phyloP scores from a whole-genome alignment of 2,329 filamentous ascomycete genomes.

The Hypoxylon sp. region DNA sequence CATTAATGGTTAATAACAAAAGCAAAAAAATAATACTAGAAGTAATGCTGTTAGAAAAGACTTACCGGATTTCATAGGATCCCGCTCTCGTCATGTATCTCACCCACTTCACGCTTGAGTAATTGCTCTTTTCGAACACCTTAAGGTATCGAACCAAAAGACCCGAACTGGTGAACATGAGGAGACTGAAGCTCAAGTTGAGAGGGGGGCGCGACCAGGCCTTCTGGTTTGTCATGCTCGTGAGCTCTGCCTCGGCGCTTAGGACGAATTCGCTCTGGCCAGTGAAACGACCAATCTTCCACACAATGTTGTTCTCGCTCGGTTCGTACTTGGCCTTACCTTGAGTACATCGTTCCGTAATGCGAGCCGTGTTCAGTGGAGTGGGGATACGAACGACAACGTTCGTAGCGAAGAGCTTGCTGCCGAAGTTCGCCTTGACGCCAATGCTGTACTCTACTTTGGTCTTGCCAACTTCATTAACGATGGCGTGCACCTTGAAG shows the following conservation, averaged over 20 bases:
- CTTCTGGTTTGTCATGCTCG: slow-evolving; percentile 97
- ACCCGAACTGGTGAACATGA: slow-evolving; percentile 98
- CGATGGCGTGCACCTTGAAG: slow-evolving; percentile 98
- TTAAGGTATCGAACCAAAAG: slow-evolving; percentile 93
- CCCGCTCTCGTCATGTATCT: slow-evolving; percentile 98
- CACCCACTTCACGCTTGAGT: slow-evolving; percentile 99
- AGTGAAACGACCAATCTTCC: slow-evolving; percentile 98
- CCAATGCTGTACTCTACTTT: slow-evolving; percentile 99
- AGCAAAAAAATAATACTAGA: too few species aligned
- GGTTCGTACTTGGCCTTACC: slow-evolving; percentile 99
- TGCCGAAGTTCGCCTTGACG: slow-evolving; percentile 95
- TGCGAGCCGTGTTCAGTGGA: slow-evolving; percentile 93
- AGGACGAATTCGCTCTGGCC: slow-evolving; percentile 97
- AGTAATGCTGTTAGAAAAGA: too few species aligned
- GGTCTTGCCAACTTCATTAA: slow-evolving; percentile 95
- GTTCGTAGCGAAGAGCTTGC: slow-evolving; percentile 96
- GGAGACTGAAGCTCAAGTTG: slow-evolving; percentile 87
- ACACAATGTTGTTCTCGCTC: slow-evolving; percentile 96
- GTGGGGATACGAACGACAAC: slow-evolving; percentile 94
- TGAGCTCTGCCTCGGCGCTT: slow-evolving; percentile 90
- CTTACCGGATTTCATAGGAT: slow-evolving; percentile 93
- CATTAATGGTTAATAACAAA: too few species aligned
- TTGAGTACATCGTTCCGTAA: slow-evolving; percentile 90
- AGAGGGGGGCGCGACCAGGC: slow-evolving; percentile 94
- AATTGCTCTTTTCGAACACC: slow-evolving; percentile 99